Evolutionary conservation across 495 filamentous ascomycete species (phyloP), one percentile per base, ranked within the genome.

Genomic region (Penicillium bialowiezense): DNA sequence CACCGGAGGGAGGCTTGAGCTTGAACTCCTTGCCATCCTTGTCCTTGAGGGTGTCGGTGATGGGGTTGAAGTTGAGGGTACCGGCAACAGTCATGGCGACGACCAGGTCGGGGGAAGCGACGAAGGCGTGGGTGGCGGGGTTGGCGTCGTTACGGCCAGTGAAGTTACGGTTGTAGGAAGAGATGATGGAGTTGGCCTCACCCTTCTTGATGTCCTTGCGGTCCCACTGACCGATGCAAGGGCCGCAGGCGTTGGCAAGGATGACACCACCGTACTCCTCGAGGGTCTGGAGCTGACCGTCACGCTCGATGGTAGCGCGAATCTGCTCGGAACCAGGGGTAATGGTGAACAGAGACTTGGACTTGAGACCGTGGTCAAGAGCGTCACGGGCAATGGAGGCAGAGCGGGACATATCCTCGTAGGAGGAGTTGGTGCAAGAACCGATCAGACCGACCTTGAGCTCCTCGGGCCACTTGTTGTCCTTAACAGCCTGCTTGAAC

Each of bases 141-240:
- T 99, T 99, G 59, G 92, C 93, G 62, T 98, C 93, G 74, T 98
- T 98, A 73, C 93, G 91, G 57, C 93, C 93, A 59, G 92, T 97
- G 79, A 99, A 99, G 83, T 99, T 99, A 74, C 93, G 90, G 83
- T 95, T 96, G 83, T 96, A 93, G 34, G 90, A 96, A 28, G 89
- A 95, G 67, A 96, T 80, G 71, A 96, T 96, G 14, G 90, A 92
- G 83, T 98, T 98, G 56, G 90, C 74, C 65, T 91, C 89, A 56
- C 95, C 95, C 84, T 98, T 97, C 81, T 91, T 89, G 31, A 97
- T 89, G 55, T 97, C 92, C 61, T 75, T 76, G 62, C 92, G 88
- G 71, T 96, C 90, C 93, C 93, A 98, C 75, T 98, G 93, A 50
- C 78, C 79, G 66, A 84, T 85, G 72, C 82, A 85, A 58, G 81